phyloP scores from a whole-genome alignment of 1,284 basidiomycete species.

The Fomitopsis palustris region DNA sequence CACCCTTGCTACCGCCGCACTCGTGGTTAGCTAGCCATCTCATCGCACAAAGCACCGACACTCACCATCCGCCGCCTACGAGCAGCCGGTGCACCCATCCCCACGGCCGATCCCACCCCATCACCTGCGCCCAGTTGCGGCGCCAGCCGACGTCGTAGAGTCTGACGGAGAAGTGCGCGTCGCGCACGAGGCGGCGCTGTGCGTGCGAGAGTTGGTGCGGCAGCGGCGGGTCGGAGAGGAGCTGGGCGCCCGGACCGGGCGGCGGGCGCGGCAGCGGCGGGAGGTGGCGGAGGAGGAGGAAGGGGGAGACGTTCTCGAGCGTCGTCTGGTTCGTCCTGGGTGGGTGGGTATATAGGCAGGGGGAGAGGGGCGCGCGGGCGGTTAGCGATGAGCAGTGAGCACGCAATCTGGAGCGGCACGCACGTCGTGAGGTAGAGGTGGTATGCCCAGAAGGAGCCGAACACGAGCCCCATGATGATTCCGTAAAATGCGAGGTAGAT shows the following conservation, averaged over 20 bases:
- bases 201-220: conserved; percentile 72
- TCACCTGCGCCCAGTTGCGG: conserved; percentile 65
- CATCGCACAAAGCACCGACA: neutral
- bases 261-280: conserved; percentile 47
- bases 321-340: conserved; percentile 84
- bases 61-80: conserved; percentile 63
- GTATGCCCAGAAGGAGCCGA: conserved; percentile 77
- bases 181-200: conserved; percentile 66
- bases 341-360: neutral
- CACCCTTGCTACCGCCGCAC: conserved; percentile 45
- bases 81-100: conserved; percentile 52
- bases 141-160: conserved; percentile 79
- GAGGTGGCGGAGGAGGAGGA: conserved; percentile 66
- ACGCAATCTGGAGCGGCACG: conserved; percentile 29
- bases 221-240: conserved; percentile 62
- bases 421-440: conserved; percentile 80
- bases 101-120: conserved; percentile 50
- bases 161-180: conserved; percentile 63
- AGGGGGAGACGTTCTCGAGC: conserved; percentile 76
- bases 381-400: neutral
- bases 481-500: conserved; percentile 65
- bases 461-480: conserved; percentile 57
- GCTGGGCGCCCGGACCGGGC: conserved; percentile 31
- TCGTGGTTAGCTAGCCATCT: neutral
- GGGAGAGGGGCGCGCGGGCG: neutral